phyloP scores from a whole-genome alignment of 2,329 filamentous ascomycete genomes.

The Monosporascus sp. region DNA sequence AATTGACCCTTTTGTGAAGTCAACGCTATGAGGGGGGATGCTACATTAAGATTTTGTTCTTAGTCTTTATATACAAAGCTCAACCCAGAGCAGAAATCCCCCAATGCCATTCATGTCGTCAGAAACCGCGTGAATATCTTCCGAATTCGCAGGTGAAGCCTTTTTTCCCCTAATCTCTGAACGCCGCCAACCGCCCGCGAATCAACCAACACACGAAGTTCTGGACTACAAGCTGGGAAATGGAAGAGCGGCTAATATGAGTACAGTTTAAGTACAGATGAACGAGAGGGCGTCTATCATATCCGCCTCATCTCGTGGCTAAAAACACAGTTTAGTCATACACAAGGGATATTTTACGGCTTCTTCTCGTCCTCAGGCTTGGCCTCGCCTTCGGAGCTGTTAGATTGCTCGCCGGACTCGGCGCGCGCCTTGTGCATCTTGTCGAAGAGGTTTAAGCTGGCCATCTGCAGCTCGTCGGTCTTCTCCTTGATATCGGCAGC shows the following conservation, averaged over 20 bases:
- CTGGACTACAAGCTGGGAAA: conserved; percentile 13
- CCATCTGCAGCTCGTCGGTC: conserved; percentile 95
- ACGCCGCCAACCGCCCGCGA: conserved; percentile 26
- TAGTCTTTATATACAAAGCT: conserved; percentile 38
- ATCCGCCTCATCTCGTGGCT: conserved; percentile 22
- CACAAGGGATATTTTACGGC: conserved; percentile 41
- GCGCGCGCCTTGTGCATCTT: conserved; percentile 98
- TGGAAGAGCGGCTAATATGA: conserved; percentile 38
- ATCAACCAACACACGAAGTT: conserved; percentile 31
- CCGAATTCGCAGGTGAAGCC: conserved; percentile 17
- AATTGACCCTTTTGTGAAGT: too few species aligned
- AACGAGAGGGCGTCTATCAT: conserved; percentile 29
- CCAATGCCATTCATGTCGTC: conserved; percentile 40
- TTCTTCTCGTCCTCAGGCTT: conserved; percentile 60
- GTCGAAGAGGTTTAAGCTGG: conserved; percentile 94
- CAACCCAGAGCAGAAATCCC: conserved; percentile 31
- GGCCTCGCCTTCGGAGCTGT: conserved; percentile 38
- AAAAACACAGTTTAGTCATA: conserved; percentile 12
- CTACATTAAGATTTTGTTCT: conserved; percentile 46
- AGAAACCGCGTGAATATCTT: conserved; percentile 28
- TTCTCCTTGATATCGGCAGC: conserved; percentile 96
- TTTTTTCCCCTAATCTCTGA: conserved; percentile 26
- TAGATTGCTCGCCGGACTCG: conserved; percentile 55
- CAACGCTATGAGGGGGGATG: conserved; percentile 45
- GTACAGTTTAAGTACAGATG: conserved; percentile 45